These are phyloP conservation scores for Datura wrightii DNA, from an alignment of 257 asterid genomes.

Conservation along the genomic window DNA sequence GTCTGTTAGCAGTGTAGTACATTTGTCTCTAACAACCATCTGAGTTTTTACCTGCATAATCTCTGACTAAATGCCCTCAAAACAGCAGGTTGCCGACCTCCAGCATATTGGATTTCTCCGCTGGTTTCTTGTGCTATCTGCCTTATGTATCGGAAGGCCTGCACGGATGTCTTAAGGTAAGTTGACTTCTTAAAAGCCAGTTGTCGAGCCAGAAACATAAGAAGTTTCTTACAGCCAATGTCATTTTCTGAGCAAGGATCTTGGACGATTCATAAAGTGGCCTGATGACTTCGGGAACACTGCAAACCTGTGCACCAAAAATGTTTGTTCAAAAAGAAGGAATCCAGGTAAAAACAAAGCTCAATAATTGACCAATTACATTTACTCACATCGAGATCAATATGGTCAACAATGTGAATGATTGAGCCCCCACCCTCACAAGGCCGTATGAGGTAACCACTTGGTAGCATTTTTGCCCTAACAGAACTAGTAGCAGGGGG, in stretches of 20 bases:
- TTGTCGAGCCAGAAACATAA: not conserved
- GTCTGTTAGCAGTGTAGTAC: not conserved
- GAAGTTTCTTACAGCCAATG: constrained; percentile 74
- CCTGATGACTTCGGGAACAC: constrained; percentile 92
- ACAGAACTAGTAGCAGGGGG: constrained; percentile 75
- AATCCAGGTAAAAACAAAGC: not conserved
- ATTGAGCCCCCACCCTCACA: constrained; percentile 98
- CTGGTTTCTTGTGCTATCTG: constrained; percentile 92
- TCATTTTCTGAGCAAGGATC: constrained; percentile 94
- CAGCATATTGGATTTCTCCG: constrained; percentile 80
- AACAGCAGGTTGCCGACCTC: constrained; percentile 91
- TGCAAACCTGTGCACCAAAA: constrained; percentile 57
- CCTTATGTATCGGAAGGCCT: constrained; percentile 85
- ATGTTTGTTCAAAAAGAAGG: not conserved
- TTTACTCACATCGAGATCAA: constrained; percentile 75
- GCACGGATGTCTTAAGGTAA: not conserved
- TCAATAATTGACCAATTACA: not conserved
- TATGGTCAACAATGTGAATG: constrained; percentile 88
- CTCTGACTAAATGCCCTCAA: constrained; percentile 86
- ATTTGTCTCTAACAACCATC: constrained; percentile 25
- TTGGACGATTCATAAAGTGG: constrained; percentile 97
- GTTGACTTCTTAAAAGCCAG: not conserved
- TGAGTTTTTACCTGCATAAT: constrained; percentile 64
- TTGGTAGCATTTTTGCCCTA: constrained; percentile 91
- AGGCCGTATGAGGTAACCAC: constrained; percentile 90